Percentiles rank a stretch among this genome's conserved stretches.
Conservation (phyloP, 2,329 filamentous ascomycete genomes). For the Monilinia fructicola region DNA sequence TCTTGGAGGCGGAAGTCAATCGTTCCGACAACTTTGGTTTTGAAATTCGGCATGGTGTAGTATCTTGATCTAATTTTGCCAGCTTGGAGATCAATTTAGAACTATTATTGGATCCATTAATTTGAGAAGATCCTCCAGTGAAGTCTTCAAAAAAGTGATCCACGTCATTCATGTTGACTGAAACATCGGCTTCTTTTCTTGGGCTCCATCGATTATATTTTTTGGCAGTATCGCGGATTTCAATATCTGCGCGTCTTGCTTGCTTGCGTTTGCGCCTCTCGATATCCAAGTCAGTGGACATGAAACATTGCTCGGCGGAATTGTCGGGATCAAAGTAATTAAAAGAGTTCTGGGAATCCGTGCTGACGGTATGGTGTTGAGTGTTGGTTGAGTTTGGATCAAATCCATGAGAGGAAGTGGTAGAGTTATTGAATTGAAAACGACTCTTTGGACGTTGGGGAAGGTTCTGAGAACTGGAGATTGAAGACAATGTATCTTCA, state of each 20-base stretch:
- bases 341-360: background rate
- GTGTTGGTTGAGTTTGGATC: conserved; percentile 17
- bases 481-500: conserved; percentile 17
- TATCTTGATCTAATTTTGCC: conserved; percentile 37
- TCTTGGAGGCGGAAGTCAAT: conserved; percentile 4
- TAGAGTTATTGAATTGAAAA: conserved; percentile 8
- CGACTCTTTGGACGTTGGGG: conserved; percentile 15
- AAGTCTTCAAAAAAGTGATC: conserved; percentile 50
- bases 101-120: conserved; percentile 15
- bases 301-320: conserved; percentile 13
- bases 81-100: conserved; percentile 10
- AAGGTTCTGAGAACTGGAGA: conserved; percentile 10
- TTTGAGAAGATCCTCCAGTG: conserved; percentile 42
- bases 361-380: conserved; percentile 16
- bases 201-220: conserved; percentile 39
- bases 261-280: conserved; percentile 14
- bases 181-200: conserved; percentile 42
- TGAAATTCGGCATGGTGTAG: conserved; percentile 1
- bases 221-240: conserved; percentile 40
- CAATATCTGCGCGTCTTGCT: conserved; percentile 31
- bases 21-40: conserved; percentile 16
- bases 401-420: conserved; percentile 8
- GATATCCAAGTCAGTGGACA: conserved; percentile 19
- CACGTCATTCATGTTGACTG: conserved; percentile 46
- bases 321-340: conserved; percentile 15